A percentile compares a stretch with the other conserved stretches of the same genome.
phyloP scores from a whole-genome alignment of 106 monocot species.

The Allium cepa region DNA sequence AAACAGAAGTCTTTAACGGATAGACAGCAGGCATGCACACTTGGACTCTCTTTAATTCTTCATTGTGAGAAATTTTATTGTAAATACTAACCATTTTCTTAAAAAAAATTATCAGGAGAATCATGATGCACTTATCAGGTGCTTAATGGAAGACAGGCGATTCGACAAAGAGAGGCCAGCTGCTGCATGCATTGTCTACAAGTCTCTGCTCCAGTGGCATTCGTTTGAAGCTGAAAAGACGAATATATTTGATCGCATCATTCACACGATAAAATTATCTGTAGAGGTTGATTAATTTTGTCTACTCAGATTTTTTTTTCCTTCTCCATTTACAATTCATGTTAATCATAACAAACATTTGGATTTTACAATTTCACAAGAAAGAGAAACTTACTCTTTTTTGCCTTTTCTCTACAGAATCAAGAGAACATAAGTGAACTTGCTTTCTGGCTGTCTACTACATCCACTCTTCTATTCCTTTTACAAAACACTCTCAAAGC shows the following conservation, averaged over 20 bases:
- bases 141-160: constrained; percentile 68
- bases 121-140: constrained; percentile 82
- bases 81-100: too few relatives aligned
- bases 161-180: constrained; percentile 65
- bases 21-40: constrained; percentile 62
- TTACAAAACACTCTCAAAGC: constrained; percentile 84
- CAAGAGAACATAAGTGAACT: constrained; percentile 61
- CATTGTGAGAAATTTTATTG: too few relatives aligned
- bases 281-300: constrained; percentile 39
- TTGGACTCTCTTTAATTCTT: too few relatives aligned
- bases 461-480: constrained; percentile 77
- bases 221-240: constrained; percentile 98
- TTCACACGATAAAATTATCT: constrained; percentile 75
- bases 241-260: constrained; percentile 91
- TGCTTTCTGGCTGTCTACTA: constrained; percentile 92
- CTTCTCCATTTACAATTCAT: background rate
- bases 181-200: constrained; percentile 80
- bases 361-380: background rate
- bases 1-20: constrained; percentile 84
- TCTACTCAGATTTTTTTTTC: background rate
- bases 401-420: constrained; percentile 29
- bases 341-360: too few relatives aligned
- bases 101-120: constrained; percentile 50
- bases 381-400: background rate
- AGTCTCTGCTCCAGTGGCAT: constrained; percentile 85